Evolutionary conservation across 495 filamentous ascomycete species (phyloP).

Genomic region (Aspergillus coremiiformis): DNA sequence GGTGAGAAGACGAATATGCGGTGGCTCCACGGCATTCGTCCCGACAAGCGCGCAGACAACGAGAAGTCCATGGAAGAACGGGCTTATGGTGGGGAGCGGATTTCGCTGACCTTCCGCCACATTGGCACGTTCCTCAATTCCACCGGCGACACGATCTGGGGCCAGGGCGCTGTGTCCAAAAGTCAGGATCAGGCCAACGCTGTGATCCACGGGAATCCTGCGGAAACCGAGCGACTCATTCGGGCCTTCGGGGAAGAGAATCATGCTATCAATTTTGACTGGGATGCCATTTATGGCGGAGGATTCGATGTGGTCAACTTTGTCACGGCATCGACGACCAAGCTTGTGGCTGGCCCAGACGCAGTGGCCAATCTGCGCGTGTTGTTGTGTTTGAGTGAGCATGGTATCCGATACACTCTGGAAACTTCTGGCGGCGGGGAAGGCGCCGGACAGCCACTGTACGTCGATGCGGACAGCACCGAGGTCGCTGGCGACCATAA

Average conservation of each 20-base stretch:
- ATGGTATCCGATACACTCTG: conserved; percentile 46
- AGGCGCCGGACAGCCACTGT: conserved; percentile 18
- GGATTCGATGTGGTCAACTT: conserved; percentile 89
- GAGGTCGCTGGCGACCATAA: conserved; percentile 27
- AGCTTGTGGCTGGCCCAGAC: conserved; percentile 48
- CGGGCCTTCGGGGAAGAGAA: conserved; percentile 83
- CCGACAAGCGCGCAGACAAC: conserved; percentile 64
- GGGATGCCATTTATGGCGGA: conserved; percentile 66
- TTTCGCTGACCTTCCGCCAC: conserved; percentile 85
- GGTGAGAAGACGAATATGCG: conserved; percentile 72
- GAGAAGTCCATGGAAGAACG: conserved; percentile 65
- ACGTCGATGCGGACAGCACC: conserved; percentile 22
- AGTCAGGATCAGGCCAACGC: conserved; percentile 43
- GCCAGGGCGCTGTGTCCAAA: conserved; percentile 78
- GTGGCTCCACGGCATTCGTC: conserved; percentile 85
- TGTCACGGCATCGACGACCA: conserved; percentile 41
- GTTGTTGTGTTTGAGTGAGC: conserved; percentile 50
- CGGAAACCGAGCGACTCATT: conserved; percentile 62
- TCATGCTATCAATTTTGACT: conserved; percentile 64
- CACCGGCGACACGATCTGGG: conserved; percentile 67
- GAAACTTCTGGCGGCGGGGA: neutral
- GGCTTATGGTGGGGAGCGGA: conserved; percentile 66
- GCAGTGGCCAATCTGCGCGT: conserved; percentile 50
- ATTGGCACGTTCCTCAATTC: conserved; percentile 78
- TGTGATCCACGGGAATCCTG: conserved; percentile 61